phyloP scores from a whole-genome alignment of 2,329 filamentous ascomycete species.

The Xylaria multiplex region DNA sequence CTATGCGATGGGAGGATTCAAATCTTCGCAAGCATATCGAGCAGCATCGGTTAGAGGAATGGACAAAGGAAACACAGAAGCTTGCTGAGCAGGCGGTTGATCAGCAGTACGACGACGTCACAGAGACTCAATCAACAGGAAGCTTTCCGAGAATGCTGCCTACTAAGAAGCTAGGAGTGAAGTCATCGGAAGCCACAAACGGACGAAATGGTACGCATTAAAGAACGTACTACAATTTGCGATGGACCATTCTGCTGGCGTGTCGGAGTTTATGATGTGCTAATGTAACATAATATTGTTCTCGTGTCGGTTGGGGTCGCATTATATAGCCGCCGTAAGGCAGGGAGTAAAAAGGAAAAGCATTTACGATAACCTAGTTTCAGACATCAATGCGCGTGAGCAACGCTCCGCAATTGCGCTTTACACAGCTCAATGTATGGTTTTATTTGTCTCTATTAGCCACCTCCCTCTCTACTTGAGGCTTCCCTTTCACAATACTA shows the following conservation, averaged over 20 bases:
- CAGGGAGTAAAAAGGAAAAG: constrained; percentile 38
- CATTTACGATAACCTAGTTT: constrained; percentile 26
- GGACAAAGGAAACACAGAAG: constrained; percentile 58
- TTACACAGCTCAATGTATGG: neutral
- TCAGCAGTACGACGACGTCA: constrained; percentile 44
- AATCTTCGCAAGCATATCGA: constrained; percentile 72
- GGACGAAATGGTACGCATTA: constrained; percentile 45
- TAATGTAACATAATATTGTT: constrained; percentile 41
- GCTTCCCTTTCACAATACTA: too few relatives aligned
- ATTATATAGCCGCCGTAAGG: constrained; percentile 44
- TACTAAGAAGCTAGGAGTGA: constrained; percentile 29
- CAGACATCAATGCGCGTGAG: constrained; percentile 4
- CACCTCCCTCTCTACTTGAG: too few relatives aligned
- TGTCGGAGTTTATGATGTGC: constrained; percentile 35
- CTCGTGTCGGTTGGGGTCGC: constrained; percentile 27
- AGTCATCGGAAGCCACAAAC: constrained; percentile 38
- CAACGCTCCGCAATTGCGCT: neutral
- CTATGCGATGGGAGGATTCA: constrained; percentile 78
- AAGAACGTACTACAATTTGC: constrained; percentile 7
- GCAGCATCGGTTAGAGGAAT: constrained; percentile 74
- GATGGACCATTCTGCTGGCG: constrained; percentile 38
- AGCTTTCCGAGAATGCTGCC: constrained; percentile 14
- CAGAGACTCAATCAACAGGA: constrained; percentile 36
- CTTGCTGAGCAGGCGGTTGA: constrained; percentile 47
- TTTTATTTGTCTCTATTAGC: neutral